Evolutionary conservation across 2,329 filamentous ascomycete species (phyloP).

Genomic region (Zasmidium angulare): DNA sequence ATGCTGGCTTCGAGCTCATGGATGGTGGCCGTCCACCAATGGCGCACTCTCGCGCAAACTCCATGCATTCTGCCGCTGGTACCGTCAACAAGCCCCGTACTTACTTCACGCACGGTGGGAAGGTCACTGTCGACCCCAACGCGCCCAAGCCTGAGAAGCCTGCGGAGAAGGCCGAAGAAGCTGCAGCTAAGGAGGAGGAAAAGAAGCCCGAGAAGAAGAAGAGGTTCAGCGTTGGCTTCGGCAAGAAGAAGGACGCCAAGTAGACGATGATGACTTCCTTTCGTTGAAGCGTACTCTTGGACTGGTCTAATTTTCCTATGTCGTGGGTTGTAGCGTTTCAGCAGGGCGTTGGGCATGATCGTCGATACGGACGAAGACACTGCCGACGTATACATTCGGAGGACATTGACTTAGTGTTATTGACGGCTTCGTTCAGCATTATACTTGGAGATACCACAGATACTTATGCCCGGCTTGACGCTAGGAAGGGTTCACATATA

Average conservation of each 20-base stretch:
- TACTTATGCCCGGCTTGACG: too few relatives aligned
- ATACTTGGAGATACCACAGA: too few relatives aligned
- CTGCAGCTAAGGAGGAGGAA: conserved; percentile 4
- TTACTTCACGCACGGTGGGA: conserved; percentile 32
- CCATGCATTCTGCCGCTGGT: conserved; percentile 13
- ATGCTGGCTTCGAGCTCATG: conserved; percentile 15
- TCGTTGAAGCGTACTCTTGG: not conserved
- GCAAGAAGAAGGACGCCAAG: conserved; percentile 12
- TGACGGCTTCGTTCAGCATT: too few relatives aligned
- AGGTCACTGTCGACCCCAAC: conserved; percentile 21
- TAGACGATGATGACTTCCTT: not conserved
- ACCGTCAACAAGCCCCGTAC: conserved; percentile 22
- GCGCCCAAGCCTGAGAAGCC: conserved; percentile 7
- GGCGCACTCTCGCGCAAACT: conserved; percentile 10
- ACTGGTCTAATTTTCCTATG: not conserved
- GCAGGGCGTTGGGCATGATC: not conserved
- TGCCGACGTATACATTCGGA: too few relatives aligned
- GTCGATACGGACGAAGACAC: too few relatives aligned
- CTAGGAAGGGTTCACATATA: too few relatives aligned
- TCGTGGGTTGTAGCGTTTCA: not conserved
- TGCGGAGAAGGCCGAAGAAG: conserved; percentile 2
- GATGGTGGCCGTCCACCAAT: conserved; percentile 6
- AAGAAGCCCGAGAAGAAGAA: conserved; percentile 28
- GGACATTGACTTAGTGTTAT: too few relatives aligned
- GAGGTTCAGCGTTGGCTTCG: conserved; percentile 29